These are phyloP conservation scores for Ceratocystis diversiconidia DNA, from an alignment of 2,329 filamentous ascomycete genomes.

Conservation along the genomic window DNA sequence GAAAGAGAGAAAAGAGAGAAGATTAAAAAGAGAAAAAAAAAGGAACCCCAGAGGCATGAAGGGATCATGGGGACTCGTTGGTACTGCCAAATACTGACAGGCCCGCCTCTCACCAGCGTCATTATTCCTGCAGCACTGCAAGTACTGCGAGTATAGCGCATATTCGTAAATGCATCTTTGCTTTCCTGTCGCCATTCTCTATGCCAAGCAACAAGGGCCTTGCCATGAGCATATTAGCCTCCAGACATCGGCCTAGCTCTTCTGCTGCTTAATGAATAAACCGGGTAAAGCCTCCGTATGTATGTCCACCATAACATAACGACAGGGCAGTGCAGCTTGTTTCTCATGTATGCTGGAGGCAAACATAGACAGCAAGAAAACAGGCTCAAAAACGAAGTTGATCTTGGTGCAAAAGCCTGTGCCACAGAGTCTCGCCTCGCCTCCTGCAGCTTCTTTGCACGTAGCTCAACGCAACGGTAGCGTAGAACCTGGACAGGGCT, in stretches of 20 bases:
- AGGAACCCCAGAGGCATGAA: not conserved
- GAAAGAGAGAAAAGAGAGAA: not conserved
- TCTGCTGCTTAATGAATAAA: not conserved
- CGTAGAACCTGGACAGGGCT: not conserved
- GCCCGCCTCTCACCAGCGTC: not conserved
- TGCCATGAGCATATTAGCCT: not conserved
- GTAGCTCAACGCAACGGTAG: not conserved
- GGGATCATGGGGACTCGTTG: not conserved
- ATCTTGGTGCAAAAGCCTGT: not conserved
- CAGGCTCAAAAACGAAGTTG: not conserved
- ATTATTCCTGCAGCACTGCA: not conserved
- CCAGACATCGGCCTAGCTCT: not conserved
- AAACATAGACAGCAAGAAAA: not conserved
- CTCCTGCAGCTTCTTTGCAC: not conserved
- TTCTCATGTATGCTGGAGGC: not conserved
- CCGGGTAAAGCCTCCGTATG: not conserved
- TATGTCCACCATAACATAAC: not conserved
- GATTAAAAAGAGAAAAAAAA: not conserved
- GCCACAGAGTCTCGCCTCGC: not conserved
- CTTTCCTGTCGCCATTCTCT: not conserved
- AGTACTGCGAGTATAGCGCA: not conserved
- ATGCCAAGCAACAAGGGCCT: not conserved
- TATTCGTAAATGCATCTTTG: not conserved
- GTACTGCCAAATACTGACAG: not conserved
- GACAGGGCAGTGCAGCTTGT: not conserved